Conservation (phyloP, 176 grass and related monocot species). For the Cocos nucifera region DNA sequence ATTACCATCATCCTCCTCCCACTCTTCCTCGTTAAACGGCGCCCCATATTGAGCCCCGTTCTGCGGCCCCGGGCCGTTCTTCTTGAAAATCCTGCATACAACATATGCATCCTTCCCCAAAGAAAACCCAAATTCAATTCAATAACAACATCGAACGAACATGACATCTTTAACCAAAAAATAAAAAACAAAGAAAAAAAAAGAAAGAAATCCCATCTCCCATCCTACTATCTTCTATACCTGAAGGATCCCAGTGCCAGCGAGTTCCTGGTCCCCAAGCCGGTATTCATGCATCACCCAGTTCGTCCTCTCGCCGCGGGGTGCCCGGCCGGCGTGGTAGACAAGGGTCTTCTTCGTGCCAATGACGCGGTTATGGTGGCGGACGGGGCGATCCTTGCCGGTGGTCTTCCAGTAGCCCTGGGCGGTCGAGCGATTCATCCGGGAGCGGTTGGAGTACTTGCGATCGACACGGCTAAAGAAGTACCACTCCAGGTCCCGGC, state of each 20-base stretch:
- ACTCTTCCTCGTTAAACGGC: conserved; percentile 92
- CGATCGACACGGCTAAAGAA: conserved; percentile 86
- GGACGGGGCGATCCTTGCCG: conserved; percentile 78
- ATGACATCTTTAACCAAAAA: too few species aligned
- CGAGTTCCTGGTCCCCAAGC: not conserved
- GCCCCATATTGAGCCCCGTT: conserved; percentile 96
- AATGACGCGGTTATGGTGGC: conserved; percentile 33
- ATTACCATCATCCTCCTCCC: conserved; percentile 43
- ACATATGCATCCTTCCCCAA: conserved; percentile 62
- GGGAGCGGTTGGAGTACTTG: conserved; percentile 55
- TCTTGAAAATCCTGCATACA: conserved; percentile 95
- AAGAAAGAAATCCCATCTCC: not conserved
- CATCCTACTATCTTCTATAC: not conserved
- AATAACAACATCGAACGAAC: too few species aligned
- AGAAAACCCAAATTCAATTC: too few species aligned
- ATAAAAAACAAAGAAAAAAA: not conserved
- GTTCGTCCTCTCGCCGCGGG: conserved; percentile 68
- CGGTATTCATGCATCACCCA: conserved; percentile 20
- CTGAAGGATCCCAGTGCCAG: not conserved
- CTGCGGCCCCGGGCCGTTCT: conserved; percentile 70
- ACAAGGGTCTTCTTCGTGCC: conserved; percentile 99
- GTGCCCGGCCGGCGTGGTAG: conserved; percentile 75
- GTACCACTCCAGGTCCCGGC: conserved; percentile 95
- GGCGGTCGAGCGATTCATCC: conserved; percentile 77
- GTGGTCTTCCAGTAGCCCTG: conserved; percentile 96